phyloP scores from a whole-genome alignment of 305 asterid species.

The Rubia tinctorum region DNA sequence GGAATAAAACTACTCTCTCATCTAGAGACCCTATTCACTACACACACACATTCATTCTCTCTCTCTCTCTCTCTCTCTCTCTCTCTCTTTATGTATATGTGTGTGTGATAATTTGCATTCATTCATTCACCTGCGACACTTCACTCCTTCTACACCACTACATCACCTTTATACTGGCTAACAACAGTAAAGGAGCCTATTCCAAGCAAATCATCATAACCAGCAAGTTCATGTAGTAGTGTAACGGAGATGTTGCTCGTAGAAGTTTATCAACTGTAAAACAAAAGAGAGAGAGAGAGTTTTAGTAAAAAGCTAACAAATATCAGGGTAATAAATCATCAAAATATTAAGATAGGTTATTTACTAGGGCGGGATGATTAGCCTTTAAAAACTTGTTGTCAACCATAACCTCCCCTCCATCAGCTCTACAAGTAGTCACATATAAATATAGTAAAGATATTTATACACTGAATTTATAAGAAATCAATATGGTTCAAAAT shows the following conservation, averaged over 20 bases:
- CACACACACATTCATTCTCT: too few relatives aligned
- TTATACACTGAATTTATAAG: background rate
- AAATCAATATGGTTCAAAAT: too few relatives aligned
- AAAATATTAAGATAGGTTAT: background rate
- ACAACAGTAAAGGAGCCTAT: slow-evolving; percentile 11
- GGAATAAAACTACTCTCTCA: background rate
- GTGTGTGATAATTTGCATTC: slow-evolving; percentile 21
- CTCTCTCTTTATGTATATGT: too few relatives aligned
- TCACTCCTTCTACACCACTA: slow-evolving; percentile 28
- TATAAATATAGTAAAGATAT: background rate
- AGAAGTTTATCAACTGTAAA: slow-evolving; percentile 70
- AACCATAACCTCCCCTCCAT: slow-evolving; percentile 72
- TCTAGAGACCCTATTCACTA: slow-evolving; percentile 27
- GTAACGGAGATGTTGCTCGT: slow-evolving; percentile 73
- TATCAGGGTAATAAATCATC: background rate
- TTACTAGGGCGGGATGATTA: slow-evolving; percentile 67
- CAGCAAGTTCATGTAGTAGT: slow-evolving; percentile 27
- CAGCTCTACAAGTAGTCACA: slow-evolving; percentile 52
- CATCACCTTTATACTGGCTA: slow-evolving; percentile 31
- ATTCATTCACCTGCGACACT: slow-evolving; percentile 27
- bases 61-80: background rate
- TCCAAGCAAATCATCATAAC: slow-evolving; percentile 7
- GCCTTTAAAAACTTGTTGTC: slow-evolving; percentile 78
- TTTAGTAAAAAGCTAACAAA: background rate
- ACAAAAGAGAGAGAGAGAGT: slow-evolving; percentile 15